phyloP scores from a whole-genome alignment of 1,284 basidiomycete genomes.

The Trametes hirsuta region DNA sequence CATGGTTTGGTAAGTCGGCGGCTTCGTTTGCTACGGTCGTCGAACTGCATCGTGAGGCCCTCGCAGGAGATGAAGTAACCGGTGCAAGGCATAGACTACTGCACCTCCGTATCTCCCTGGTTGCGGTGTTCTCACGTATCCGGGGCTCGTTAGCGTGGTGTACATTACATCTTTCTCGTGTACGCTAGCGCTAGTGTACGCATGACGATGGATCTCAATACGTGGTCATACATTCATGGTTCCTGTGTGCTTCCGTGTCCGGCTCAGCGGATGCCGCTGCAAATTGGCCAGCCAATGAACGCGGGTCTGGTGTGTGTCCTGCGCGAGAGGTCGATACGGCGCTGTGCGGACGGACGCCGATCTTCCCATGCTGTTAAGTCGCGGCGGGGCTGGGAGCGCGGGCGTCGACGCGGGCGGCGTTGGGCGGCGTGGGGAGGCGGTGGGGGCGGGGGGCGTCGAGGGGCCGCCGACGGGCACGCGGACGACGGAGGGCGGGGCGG shows the following conservation, averaged over 20 bases:
- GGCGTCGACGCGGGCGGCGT: background rate
- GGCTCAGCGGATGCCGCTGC: background rate
- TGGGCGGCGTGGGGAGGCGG: slow-evolving; percentile 1
- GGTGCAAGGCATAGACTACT: slow-evolving; percentile 83
- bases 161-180: slow-evolving; percentile 50
- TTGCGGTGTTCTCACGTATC: slow-evolving; percentile 51
- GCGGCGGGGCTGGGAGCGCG: background rate
- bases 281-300: background rate
- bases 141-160: slow-evolving; percentile 85
- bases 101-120: slow-evolving; percentile 84
- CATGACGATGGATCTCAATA: slow-evolving; percentile 12
- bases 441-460: background rate
- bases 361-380: slow-evolving; percentile 12
- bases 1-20: slow-evolving; percentile 59
- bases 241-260: background rate
- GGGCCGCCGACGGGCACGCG: background rate
- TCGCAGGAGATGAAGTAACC: slow-evolving; percentile 88
- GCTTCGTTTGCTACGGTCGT: slow-evolving; percentile 51
- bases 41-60: slow-evolving; percentile 65
- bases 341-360: background rate
- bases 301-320: background rate
- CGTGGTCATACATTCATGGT: background rate
- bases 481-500: background rate
- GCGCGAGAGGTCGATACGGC: background rate
- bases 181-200: background rate